A percentile compares a stretch with the other conserved stretches of the same genome.
phyloP scores from a whole-genome alignment of 306 rosid species.

The Trichosanthes cucumerina region DNA sequence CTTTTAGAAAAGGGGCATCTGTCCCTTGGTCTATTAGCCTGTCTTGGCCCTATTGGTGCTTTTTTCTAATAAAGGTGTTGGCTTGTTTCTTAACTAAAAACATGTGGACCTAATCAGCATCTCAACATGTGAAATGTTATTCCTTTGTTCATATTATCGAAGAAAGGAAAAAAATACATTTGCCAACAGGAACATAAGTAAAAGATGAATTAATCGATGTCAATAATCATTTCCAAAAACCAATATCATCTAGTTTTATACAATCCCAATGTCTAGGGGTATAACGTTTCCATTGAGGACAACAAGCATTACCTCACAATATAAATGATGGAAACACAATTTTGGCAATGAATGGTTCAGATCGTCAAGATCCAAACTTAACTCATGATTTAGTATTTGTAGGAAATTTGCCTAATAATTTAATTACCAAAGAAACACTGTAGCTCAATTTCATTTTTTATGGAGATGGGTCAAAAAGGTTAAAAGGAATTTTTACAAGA shows the following conservation, averaged over 20 bases:
- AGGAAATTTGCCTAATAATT: not conserved
- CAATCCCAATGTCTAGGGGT: not conserved
- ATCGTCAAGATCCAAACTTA: not conserved
- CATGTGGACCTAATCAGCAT: not conserved
- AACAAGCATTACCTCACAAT: not conserved
- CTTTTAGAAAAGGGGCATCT: not conserved
- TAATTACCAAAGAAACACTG: not conserved
- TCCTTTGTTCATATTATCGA: not conserved
- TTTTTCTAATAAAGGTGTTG: not conserved
- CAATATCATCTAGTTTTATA: not conserved
- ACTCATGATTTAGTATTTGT: not conserved
- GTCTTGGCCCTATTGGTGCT: not conserved
- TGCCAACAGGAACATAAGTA: not conserved
- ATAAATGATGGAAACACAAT: not conserved
- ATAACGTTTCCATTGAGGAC: not conserved
- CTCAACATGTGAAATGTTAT: not conserved
- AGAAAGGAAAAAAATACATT: not conserved
- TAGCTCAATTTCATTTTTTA: not conserved
- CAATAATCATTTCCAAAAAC: not conserved
- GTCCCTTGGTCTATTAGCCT: not conserved
- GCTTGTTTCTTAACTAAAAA: not conserved
- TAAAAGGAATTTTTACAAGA: not conserved
- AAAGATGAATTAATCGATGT: not conserved
- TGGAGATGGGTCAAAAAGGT: not conserved
- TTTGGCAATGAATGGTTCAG: not conserved